Base-by-base conservation (phyloP, 1,284 basidiomycete genomes). In the Heterobasidion irregulare region DNA sequence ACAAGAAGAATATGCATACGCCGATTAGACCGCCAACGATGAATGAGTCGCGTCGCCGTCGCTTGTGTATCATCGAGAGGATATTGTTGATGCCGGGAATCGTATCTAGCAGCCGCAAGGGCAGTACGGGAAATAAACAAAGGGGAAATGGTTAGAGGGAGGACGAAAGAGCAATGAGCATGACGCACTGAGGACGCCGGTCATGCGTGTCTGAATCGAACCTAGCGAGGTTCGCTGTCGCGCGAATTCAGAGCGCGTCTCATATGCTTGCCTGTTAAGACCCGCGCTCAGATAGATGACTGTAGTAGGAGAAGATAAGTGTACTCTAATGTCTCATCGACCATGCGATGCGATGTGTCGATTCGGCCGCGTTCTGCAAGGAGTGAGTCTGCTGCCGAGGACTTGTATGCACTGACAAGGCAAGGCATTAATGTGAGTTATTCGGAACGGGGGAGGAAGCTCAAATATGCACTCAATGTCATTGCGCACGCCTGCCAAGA, bases 81-180 rank as follows among this genome's bases (percentile, higher is more conserved):
- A 99, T 72, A 59, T 87, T 92, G 72, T 95, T 96, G 61, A 99
- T 86, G 1, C 94, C 95, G 9, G 97, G 96, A 69, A 99, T 89
- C 36, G 91, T 86, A 62, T 80, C 92, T 90, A 66, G 38, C 38
- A 41, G n/a, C 6, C 38, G n/a, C 3, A 8, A 41, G 6, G 38
- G 38, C 38, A 26, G 26, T 26, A 26, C 38, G n/a, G 6, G 12
- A 41, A 5, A 41, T n/a, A n/a, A 7, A 41, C 38, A 6, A 41
- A 41, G 10, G 26, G 4, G 4, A 33, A 34, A 43, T 56, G 18
- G 51, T 52, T 43, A 50, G 53, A 54, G 6, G 49, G 44, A 56
- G 19, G 32, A 35, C 33, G 10, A 32, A 51, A 33, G 33, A 47
- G 45, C 44, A 16, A 26, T 19, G 49, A 32, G 32, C 47, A 46